phyloP scores from a whole-genome alignment of 371 early-diverging fungal genomes.

The Syncephalastrum racemosum region DNA sequence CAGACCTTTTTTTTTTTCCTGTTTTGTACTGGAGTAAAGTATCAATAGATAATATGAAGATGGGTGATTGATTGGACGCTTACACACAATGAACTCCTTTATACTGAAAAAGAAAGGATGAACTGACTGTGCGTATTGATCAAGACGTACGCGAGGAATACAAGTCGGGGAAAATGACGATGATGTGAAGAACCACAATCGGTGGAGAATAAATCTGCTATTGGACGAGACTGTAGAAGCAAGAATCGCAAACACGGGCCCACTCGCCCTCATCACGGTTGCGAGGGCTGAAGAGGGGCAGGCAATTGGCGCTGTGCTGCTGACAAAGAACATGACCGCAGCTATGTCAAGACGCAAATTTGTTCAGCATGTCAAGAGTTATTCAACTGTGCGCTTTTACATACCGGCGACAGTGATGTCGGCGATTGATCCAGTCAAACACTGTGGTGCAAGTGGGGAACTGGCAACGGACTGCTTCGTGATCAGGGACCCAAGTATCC shows the following conservation, averaged over 20 bases:
- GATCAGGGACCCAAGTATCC: slow-evolving; percentile 22
- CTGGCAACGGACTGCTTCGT: slow-evolving; percentile 18
- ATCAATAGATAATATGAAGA: too few relatives aligned
- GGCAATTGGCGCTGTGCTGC: slow-evolving; percentile 23
- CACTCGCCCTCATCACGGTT: slow-evolving; percentile 20
- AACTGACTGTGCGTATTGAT: too few relatives aligned
- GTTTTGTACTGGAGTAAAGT: too few relatives aligned
- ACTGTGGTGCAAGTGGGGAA: slow-evolving; percentile 13
- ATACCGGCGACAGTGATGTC: slow-evolving; percentile 33
- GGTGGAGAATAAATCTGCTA: not conserved
- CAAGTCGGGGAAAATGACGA: not conserved
- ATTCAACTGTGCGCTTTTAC: not conserved
- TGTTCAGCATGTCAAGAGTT: not conserved
- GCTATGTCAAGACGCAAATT: slow-evolving; percentile 9
- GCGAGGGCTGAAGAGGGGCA: slow-evolving; percentile 19
- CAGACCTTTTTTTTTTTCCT: too few relatives aligned
- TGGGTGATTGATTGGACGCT: too few relatives aligned
- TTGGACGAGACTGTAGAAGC: slow-evolving; percentile 18
- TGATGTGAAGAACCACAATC: not conserved
- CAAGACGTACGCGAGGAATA: too few relatives aligned
- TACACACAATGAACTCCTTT: too few relatives aligned
- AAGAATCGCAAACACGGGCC: slow-evolving; percentile 29
- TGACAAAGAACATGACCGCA: slow-evolving; percentile 29
- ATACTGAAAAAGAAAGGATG: too few relatives aligned
- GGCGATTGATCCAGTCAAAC: slow-evolving; percentile 18